Base-by-base conservation (phyloP, 768 basidiomycete genomes). In the Termitomyces sp. region DNA sequence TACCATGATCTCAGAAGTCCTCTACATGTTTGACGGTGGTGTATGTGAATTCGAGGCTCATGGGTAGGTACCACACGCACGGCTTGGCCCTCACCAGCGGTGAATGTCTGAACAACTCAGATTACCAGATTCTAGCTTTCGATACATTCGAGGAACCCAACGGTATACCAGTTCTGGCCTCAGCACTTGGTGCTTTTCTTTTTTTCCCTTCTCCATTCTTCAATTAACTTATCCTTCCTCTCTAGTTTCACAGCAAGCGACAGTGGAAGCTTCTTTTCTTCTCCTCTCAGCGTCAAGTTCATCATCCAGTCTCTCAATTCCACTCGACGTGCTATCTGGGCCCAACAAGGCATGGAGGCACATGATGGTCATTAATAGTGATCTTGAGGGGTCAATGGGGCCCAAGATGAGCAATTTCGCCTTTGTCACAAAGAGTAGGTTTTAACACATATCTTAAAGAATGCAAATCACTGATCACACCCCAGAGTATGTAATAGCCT, bases 1-100 rank as follows among this genome's bases (percentile, higher is more conserved):
- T n/a, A n/a, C n/a, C n/a, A n/a, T n/a, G n/a, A n/a, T n/a, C n/a
- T n/a, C n/a, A n/a, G n/a, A n/a, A n/a, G n/a, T n/a, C n/a, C n/a
- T n/a, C n/a, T n/a, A n/a, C n/a, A n/a, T n/a, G n/a, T n/a, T n/a
- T n/a, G n/a, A n/a, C n/a, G n/a, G n/a, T n/a, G n/a, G n/a, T n/a
- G n/a, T n/a, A n/a, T n/a, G n/a, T n/a, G n/a, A n/a, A n/a, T n/a
- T n/a, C n/a, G n/a, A n/a, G n/a, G n/a, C n/a, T n/a, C n/a, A n/a
- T n/a, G n/a, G n/a, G n/a, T n/a, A n/a, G n/a, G n/a, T n/a, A n/a
- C 48, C 87, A 87, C 71, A 89, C 87, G 69, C 75, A 82, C 22
- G 87, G 87, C 68, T 89, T 84, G 69, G 72, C 76, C 13, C 73
- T 89, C 24, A 71, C 72, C 3, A 74, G 72, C 2, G 88, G 88